These are phyloP conservation scores for Penicillium psychrofluorescens DNA, from an alignment of 495 filamentous ascomycete genomes.

Conservation along the genomic window DNA sequence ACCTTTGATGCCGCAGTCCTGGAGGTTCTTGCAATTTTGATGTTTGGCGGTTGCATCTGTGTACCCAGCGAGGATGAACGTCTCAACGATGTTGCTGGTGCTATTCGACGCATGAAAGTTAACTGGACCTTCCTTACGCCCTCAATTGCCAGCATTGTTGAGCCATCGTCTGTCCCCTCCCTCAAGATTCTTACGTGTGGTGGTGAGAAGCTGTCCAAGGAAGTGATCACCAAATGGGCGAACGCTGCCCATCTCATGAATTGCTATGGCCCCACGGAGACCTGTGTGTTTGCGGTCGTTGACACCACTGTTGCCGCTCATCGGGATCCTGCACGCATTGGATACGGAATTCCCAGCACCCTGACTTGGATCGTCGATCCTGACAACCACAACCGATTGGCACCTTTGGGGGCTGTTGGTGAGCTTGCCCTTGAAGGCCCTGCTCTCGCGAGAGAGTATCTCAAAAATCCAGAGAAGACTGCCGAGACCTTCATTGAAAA, in stretches of 20 bases:
- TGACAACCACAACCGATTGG: constrained; percentile 37
- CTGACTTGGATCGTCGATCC: constrained; percentile 51
- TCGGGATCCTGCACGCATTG: constrained; percentile 39
- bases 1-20: constrained; percentile 48
- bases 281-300: constrained; percentile 29
- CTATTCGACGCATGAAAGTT: constrained; percentile 41
- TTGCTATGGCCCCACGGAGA: constrained; percentile 55
- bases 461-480: constrained; percentile 46
- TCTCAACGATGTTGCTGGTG: constrained; percentile 40
- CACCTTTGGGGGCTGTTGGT: constrained; percentile 45
- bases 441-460: constrained; percentile 43
- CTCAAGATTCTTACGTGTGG: constrained; percentile 37
- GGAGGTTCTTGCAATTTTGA: constrained; percentile 43
- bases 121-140: constrained; percentile 49
- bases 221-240: constrained; percentile 49
- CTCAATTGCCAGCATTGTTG: constrained; percentile 42
- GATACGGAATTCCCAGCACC: constrained; percentile 36
- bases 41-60: constrained; percentile 54
- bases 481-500: constrained; percentile 37
- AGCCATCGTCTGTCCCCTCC: constrained; percentile 37
- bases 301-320: constrained; percentile 25
- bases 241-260: constrained; percentile 43
- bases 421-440: constrained; percentile 47
- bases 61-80: constrained; percentile 53
- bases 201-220: constrained; percentile 41